phyloP scores from a whole-genome alignment of 148 eudicot genomes.

The Rheum nobile region DNA sequence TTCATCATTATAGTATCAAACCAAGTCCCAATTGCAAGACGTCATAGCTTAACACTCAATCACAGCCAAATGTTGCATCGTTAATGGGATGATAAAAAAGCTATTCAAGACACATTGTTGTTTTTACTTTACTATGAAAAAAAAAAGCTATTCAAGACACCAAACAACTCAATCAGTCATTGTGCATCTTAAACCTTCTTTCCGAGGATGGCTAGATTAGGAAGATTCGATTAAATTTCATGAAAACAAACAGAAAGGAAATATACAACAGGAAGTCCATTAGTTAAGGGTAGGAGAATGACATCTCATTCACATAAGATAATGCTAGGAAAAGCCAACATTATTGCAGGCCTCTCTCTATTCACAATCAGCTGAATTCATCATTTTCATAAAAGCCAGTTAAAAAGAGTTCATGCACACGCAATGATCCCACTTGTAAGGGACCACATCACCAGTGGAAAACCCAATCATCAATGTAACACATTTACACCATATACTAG shows the following conservation, averaged over 20 bases:
- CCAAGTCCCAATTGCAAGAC: not conserved
- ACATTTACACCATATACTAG: constrained; percentile 4
- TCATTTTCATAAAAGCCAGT: constrained; percentile 5
- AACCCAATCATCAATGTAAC: constrained; percentile 1
- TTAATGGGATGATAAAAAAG: not conserved
- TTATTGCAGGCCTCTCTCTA: not conserved
- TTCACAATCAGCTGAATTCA: constrained; percentile 6
- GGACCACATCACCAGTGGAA: not conserved
- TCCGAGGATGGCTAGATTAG: not conserved
- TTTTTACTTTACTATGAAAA: not conserved
- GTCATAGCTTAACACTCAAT: not conserved
- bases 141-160: not conserved
- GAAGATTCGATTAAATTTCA: not conserved
- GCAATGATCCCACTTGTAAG: constrained; percentile 9
- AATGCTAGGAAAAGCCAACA: constrained; percentile 4
- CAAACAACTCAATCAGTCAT: not conserved
- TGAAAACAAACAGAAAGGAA: not conserved
- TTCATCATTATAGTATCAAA: not conserved
- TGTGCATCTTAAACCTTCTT: not conserved
- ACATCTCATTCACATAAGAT: constrained; percentile 2
- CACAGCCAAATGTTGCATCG: not conserved
- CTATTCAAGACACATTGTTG: not conserved
- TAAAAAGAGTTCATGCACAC: constrained; percentile 6
- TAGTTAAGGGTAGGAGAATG: not conserved
- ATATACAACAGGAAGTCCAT: not conserved